Evolutionary conservation across 1,284 basidiomycete species (phyloP).

Genomic region (Puccinia triticina): DNA sequence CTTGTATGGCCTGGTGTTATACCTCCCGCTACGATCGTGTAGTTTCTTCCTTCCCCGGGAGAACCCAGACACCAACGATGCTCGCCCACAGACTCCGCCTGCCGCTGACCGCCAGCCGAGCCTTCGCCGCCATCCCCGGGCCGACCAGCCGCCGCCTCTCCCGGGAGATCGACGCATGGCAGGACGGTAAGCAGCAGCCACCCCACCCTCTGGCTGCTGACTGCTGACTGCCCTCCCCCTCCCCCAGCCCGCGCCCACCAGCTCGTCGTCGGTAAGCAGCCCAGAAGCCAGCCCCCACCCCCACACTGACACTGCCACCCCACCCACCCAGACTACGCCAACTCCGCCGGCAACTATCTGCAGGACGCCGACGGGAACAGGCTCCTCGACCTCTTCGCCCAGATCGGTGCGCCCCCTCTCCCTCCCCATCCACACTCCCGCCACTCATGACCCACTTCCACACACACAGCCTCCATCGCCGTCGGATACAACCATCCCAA

Average conservation of each 20-base stretch:
- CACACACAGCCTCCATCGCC: slow-evolving; percentile 61
- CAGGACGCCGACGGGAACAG: slow-evolving; percentile 66
- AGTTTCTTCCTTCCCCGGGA: too few relatives aligned
- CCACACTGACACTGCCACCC: background rate
- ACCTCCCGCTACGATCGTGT: too few relatives aligned
- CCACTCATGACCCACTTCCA: slow-evolving; percentile 50
- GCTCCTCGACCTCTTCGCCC: slow-evolving; percentile 65
- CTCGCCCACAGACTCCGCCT: too few relatives aligned
- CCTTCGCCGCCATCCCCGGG: slow-evolving; percentile 57
- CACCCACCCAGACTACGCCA: slow-evolving; percentile 33
- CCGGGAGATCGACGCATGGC: slow-evolving; percentile 59
- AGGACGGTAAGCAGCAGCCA: slow-evolving; percentile 27
- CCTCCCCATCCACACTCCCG: background rate
- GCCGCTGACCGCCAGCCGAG: too few relatives aligned
- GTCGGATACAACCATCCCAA: slow-evolving; percentile 64
- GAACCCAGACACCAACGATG: too few relatives aligned
- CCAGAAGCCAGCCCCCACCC: background rate
- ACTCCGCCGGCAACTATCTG: slow-evolving; percentile 63
- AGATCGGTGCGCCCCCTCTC: slow-evolving; percentile 59
- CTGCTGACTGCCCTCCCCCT: too few relatives aligned
- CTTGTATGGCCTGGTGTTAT: too few relatives aligned
- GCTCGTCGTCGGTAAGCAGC: slow-evolving; percentile 49
- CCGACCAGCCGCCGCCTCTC: slow-evolving; percentile 57
- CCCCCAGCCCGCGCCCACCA: slow-evolving; percentile 47
- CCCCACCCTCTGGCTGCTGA: background rate